A percentile compares a stretch with the other conserved stretches of the same genome.
phyloP scores from a whole-genome alignment of 2,329 filamentous ascomycete genomes.

The Metarhizium guizhouense region DNA sequence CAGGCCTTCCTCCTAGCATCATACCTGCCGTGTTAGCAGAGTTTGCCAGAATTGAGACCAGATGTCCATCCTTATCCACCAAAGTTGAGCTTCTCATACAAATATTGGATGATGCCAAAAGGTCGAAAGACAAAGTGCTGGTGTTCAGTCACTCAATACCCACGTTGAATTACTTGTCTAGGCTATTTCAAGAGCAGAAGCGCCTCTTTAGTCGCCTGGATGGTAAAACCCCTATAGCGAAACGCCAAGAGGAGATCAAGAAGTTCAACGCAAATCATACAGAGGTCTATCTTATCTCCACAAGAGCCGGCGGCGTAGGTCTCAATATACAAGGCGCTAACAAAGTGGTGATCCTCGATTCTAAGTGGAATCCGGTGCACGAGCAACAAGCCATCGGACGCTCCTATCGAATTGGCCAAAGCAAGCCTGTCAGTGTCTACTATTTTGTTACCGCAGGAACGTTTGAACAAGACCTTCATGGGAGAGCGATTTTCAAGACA shows the following conservation, averaged over 20 bases:
- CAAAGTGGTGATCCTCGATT: conserved; percentile 80
- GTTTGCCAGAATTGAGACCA: conserved; percentile 27
- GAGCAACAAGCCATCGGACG: conserved; percentile 85
- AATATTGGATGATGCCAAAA: conserved; percentile 59
- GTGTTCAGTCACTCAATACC: conserved; percentile 69
- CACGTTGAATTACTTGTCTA: conserved; percentile 61
- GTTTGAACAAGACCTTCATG: conserved; percentile 66
- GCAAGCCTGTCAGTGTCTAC: conserved; percentile 76
- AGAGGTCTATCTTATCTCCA: conserved; percentile 73
- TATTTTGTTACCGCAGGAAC: conserved; percentile 71
- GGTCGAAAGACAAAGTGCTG: conserved; percentile 62
- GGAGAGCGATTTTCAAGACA: conserved; percentile 71
- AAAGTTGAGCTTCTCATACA: conserved; percentile 59
- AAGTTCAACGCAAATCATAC: conserved; percentile 52
- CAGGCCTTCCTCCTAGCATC: conserved; percentile 16
- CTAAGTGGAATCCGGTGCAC: conserved; percentile 67
- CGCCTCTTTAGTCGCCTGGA: conserved; percentile 54
- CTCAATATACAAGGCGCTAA: conserved; percentile 80
- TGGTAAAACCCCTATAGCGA: conserved; percentile 46
- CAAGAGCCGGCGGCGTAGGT: conserved; percentile 70
- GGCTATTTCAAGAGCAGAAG: conserved; percentile 39
- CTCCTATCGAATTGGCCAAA: conserved; percentile 77
- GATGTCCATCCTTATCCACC: conserved; percentile 48
- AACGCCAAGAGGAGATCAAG: conserved; percentile 56
- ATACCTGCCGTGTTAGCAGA: conserved; percentile 23